Percentiles rank a stretch among this genome's conserved stretches.
phyloP scores from a whole-genome alignment of 768 basidiomycete genomes.

The Mycena albidolilacea region DNA sequence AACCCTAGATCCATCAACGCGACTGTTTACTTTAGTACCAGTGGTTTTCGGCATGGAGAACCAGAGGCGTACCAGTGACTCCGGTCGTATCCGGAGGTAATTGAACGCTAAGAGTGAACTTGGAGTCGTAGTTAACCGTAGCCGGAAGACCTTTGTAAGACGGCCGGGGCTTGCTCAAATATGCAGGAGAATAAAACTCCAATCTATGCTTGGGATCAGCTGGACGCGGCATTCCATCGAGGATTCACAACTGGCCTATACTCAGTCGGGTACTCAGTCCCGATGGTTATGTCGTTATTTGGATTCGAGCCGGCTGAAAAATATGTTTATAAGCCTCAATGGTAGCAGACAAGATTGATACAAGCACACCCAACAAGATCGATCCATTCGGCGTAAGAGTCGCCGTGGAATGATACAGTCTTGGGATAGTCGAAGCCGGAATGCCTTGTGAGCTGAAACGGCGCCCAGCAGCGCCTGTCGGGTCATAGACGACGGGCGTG shows the following conservation, averaged over 20 bases:
- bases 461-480: neutral
- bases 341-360: neutral
- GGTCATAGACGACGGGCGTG: neutral
- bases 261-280: conserved; percentile 24
- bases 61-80: conserved; percentile 15
- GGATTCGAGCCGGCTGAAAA: conserved; percentile 60
- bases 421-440: neutral
- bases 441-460: neutral
- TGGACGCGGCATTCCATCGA: conserved; percentile 4
- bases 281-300: conserved; percentile 45
- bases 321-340: neutral
- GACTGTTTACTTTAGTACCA: conserved; percentile 22
- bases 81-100: neutral
- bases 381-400: conserved; percentile 2
- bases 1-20: conserved; percentile 9
- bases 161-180: neutral
- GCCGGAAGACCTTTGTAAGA: neutral
- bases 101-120: neutral
- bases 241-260: conserved; percentile 16
- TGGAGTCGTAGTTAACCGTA: neutral
- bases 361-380: neutral
- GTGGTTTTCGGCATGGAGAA: conserved; percentile 7
- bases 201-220: conserved; percentile 6
- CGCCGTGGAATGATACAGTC: neutral
- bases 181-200: conserved; percentile 10